A percentile compares a stretch with the other conserved stretches of the same genome.
phyloP scores from a whole-genome alignment of 1,139 yeast genomes.

The Hyphopichia khmerensis region DNA sequence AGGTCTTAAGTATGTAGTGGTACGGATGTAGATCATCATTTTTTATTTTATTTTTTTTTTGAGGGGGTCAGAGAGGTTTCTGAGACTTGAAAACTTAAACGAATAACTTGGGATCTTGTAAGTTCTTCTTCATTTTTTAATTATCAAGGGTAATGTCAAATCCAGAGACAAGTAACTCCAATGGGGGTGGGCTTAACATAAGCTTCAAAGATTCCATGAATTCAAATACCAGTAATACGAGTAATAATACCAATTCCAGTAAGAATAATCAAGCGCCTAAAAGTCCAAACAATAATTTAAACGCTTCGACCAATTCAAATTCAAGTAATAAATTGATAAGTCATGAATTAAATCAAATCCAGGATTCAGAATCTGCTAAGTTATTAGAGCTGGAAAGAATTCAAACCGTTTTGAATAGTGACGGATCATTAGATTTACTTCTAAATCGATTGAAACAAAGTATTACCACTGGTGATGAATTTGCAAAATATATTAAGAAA shows the following conservation, averaged over 20 bases:
- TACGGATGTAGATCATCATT: no score
- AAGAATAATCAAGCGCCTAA: not conserved
- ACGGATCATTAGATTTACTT: conserved; percentile 58
- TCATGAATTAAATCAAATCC: not conserved
- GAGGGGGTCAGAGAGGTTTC: no score
- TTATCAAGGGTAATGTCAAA: not conserved
- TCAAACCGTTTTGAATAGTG: conserved; percentile 34
- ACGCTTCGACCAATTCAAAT: not conserved
- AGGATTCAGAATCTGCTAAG: conserved; percentile 14
- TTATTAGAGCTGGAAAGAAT: conserved; percentile 30
- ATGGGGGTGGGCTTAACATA: not conserved
- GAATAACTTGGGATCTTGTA: no score
- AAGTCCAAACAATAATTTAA: not conserved
- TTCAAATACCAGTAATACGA: not conserved
- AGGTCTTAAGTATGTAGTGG: no score
- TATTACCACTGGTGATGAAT: conserved; percentile 79
- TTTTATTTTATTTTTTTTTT: no score
- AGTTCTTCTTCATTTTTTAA: no score
- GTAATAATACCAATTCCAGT: not conserved
- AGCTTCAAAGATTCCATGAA: not conserved
- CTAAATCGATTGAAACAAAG: conserved; percentile 76
- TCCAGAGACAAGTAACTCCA: not conserved
- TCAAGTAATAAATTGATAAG: not conserved
- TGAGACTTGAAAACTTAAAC: no score
- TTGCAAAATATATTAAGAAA: conserved; percentile 73